Evolutionary conservation across 768 basidiomycete genomes (phyloP).

Genomic region (Trametes sanguinea): DNA sequence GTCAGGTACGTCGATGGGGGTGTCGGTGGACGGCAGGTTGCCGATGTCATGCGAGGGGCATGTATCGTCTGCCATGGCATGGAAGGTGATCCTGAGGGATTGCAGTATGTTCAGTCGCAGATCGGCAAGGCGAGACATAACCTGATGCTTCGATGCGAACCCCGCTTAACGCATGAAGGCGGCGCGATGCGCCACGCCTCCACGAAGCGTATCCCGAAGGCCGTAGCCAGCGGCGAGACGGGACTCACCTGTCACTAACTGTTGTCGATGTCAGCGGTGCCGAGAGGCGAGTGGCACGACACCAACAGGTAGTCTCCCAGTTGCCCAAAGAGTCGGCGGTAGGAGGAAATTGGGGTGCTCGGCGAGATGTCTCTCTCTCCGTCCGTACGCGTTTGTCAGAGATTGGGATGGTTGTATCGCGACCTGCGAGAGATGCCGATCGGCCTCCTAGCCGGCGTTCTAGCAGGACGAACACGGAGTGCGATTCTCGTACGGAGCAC

Average conservation of each 20-base stretch:
- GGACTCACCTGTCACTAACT: conserved; percentile 3
- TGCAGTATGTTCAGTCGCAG: conserved; percentile 5
- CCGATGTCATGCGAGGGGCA: conserved; percentile 1
- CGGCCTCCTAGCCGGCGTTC: neutral
- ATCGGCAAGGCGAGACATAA: neutral
- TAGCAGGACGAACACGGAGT: neutral
- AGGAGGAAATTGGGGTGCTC: neutral
- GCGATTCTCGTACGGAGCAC: neutral
- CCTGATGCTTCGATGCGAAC: neutral
- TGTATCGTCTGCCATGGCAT: conserved; percentile 12
- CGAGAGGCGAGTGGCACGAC: neutral
- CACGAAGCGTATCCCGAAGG: neutral
- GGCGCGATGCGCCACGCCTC: neutral
- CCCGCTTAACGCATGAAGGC: neutral
- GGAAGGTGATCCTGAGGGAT: neutral
- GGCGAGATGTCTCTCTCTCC: neutral
- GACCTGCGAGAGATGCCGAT: too few relatives aligned
- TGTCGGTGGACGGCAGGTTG: neutral
- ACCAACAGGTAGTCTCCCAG: neutral
- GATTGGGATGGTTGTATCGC: too few relatives aligned
- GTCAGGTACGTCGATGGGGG: neutral
- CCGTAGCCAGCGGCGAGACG: conserved; percentile 3
- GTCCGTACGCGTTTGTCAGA: neutral
- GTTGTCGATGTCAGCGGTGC: neutral
- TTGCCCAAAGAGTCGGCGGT: neutral